Base-by-base conservation (phyloP, 2,329 filamentous ascomycete species). In the Botrytis deweyae region DNA sequence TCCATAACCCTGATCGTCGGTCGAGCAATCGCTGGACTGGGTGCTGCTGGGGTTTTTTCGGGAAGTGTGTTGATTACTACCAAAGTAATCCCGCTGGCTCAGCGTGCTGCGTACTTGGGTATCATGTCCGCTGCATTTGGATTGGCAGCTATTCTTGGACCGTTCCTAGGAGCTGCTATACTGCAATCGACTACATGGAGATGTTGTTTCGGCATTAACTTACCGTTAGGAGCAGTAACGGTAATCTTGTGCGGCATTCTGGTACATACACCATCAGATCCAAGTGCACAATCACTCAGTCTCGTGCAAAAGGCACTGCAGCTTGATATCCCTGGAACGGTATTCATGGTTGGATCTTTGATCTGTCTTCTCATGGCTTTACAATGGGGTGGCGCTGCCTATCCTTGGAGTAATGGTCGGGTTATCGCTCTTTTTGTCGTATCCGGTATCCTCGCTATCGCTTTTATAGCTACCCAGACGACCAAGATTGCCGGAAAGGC, bases 321-420 rank as follows among this genome's bases (percentile, higher is more conserved):
- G 44, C 59, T 72, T 22, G 42, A 65, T 16, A 61, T 61, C 42
- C 70, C 58, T n/a, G 70, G 70, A n/a, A 42, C 58, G 20, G 14
- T 58, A 42, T 33, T 46, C 44, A 36, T 72, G 40, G 36, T 72
- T 18, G 40, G 40, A 18, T 75, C 74, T 38, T 65, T 75, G 3
- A 55, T 76, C 12, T 83, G 81, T 69, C 77, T 85, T 1, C 83
- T 73, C 29, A 67, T 78, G 40, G 76, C 76, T 12, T 69, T 78
- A n/a, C 75, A 84, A 62, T 78, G 76, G 76, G 85, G 84, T 72
- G 85, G 85, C 25, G 77, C 79, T 14, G 81, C 81, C 0, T 75
- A 78, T 70, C 44, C 72, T 33, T 77, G 77, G 76, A 70, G 67
- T 29, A 42, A 75, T 25, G 67, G 75, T 71, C 67, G 46, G 62